Conservation (phyloP, 345 rosid genomes). For the Tarenaya hassleriana region DNA sequence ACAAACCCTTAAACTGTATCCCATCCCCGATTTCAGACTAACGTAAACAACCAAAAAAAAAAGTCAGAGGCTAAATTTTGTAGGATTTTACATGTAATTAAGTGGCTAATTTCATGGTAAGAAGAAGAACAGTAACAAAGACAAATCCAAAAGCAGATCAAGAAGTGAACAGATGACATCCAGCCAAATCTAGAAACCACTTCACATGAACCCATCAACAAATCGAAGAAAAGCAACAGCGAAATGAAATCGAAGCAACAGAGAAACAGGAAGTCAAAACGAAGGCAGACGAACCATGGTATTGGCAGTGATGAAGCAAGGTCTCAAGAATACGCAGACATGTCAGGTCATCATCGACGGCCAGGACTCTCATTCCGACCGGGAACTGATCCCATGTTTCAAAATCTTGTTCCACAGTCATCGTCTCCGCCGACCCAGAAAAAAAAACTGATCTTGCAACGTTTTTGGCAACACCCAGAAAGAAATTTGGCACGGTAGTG, state of each 20-base stretch:
- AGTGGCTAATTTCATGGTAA: neutral
- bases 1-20: neutral
- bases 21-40: neutral
- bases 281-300: slow-evolving; percentile 37
- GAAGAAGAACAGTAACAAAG: too few species aligned
- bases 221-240: neutral
- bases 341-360: slow-evolving; percentile 73
- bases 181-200: too few species aligned
- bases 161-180: too few species aligned
- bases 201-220: neutral
- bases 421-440: slow-evolving; percentile 8
- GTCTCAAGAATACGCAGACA: slow-evolving; percentile 52
- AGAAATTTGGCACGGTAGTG: neutral
- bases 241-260: slow-evolving; percentile 15
- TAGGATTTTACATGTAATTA: slow-evolving; percentile 10
- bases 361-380: slow-evolving; percentile 68
- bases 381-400: slow-evolving; percentile 57
- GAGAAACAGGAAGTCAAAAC: neutral
- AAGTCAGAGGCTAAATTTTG: slow-evolving; percentile 18
- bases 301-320: slow-evolving; percentile 61
- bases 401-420: slow-evolving; percentile 44
- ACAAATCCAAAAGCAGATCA: too few species aligned
- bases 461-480: slow-evolving; percentile 15
- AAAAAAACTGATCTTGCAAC: neutral
- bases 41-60: slow-evolving; percentile 6